Conservation (phyloP, 1,284 basidiomycete genomes). For the Irpex sp. region DNA sequence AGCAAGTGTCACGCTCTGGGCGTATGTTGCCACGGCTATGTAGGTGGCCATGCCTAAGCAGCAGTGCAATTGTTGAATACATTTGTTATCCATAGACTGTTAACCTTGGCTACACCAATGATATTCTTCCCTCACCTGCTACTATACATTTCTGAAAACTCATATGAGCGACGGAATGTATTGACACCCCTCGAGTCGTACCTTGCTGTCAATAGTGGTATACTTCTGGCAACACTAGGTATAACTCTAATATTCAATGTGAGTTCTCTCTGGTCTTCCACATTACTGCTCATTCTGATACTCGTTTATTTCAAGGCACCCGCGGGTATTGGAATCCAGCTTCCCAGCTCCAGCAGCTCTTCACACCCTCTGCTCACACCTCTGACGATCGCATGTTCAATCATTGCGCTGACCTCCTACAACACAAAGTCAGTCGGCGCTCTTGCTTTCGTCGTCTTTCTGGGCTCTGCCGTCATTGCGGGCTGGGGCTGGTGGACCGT, state of each 20-base stretch:
- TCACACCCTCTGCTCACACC: constrained; percentile 63
- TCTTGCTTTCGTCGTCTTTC: constrained; percentile 47
- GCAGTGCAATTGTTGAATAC: background rate
- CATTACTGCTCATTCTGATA: constrained; percentile 13
- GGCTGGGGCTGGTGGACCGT: constrained; percentile 74
- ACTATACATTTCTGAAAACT: constrained; percentile 53
- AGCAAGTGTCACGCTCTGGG: constrained; percentile 38
- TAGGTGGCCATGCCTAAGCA: constrained; percentile 23
- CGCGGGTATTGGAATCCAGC: background rate
- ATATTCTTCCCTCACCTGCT: constrained; percentile 56
- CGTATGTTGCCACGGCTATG: constrained; percentile 41
- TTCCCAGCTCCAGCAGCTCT: background rate
- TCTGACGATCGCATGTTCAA: constrained; percentile 44
- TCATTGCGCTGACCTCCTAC: constrained; percentile 64
- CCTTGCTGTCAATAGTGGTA: constrained; percentile 58
- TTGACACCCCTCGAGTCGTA: constrained; percentile 68
- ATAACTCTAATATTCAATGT: constrained; percentile 61
- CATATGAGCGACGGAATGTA: constrained; percentile 34
- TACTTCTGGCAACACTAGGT: constrained; percentile 52
- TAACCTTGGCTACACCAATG: constrained; percentile 41
- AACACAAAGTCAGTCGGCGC: constrained; percentile 57
- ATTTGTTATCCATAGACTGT: constrained; percentile 29
- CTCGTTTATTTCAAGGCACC: background rate
- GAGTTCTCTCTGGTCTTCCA: constrained; percentile 16
- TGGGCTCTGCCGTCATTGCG: constrained; percentile 49